A percentile compares a stretch with the other conserved stretches of the same genome.
Conservation (phyloP, 768 basidiomycete genomes). For the Mycena filopes region DNA sequence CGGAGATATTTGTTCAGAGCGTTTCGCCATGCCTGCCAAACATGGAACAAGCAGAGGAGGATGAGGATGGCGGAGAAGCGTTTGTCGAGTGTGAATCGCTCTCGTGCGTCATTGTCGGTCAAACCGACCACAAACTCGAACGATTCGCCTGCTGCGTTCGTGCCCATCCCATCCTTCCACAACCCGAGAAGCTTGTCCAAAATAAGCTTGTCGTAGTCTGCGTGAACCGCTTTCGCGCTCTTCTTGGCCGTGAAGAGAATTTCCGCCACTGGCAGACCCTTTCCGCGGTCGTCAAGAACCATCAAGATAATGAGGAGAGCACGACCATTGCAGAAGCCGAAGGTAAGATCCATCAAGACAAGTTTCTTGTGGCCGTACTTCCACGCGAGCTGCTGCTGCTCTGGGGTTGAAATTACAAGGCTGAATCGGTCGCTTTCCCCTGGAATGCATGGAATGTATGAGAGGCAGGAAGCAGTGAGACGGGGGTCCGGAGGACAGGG, state of each 20-base stretch:
- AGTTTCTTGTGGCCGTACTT: slow-evolving; percentile 22
- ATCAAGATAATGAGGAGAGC: slow-evolving; percentile 24
- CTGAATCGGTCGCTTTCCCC: slow-evolving; percentile 11
- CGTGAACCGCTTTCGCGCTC: slow-evolving; percentile 5
- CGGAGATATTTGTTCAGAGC: background rate
- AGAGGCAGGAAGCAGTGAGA: slow-evolving; percentile 1
- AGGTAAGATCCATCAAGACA: slow-evolving; percentile 26
- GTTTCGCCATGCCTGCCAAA: slow-evolving; percentile 7
- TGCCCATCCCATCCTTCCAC: background rate
- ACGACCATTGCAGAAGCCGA: slow-evolving; percentile 25
- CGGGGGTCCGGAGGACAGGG: background rate
- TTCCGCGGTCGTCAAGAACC: slow-evolving; percentile 20
- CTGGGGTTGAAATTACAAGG: slow-evolving; percentile 11
- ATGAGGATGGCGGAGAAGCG: background rate
- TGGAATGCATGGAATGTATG: background rate
- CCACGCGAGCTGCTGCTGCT: slow-evolving; percentile 16
- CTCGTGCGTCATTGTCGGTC: slow-evolving; percentile 6
- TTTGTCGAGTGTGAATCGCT: background rate
- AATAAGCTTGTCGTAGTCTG: background rate
- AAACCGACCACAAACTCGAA: background rate
- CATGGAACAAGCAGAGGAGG: background rate
- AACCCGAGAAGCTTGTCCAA: background rate
- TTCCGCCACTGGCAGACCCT: background rate
- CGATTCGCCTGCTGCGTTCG: background rate
- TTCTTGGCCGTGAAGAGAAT: background rate